Evolutionary conservation across 2,329 filamentous ascomycete species (phyloP), one percentile per base, ranked within the genome.

Genomic region (Sporothrix euskadiensis): DNA sequence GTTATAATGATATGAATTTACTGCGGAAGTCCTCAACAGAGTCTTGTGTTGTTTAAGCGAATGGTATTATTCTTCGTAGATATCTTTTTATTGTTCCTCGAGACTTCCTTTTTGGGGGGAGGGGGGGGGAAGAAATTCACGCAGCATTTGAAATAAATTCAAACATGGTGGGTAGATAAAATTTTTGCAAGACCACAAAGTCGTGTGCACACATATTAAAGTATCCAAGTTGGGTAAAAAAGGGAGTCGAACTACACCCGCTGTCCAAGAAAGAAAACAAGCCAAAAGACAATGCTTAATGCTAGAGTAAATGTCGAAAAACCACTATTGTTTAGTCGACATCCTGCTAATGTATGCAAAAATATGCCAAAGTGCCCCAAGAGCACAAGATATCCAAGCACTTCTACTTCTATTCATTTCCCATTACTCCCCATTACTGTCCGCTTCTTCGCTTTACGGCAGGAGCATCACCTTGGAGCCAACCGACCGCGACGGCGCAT

Each of bases 391-490:
- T 22, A 22, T 30, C 39, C 39, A 44, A 47, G 12, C n/a, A 47
- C 39, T 41, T n/a, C 16, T 22, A 14, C 59, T 7, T 30, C 39
- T 47, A 16, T 16, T 66, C 39, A 14, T 47, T 44, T 47, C 22
- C 22, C 35, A 44, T 26, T 16, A 49, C 44, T 19, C 44, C 14
- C 35, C 35, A 35, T 7, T 52, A n/a, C 12, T 56, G 26, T n/a
- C 26, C 59, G 3, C 26, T 14, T 49, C 12, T 49, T 44, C 1
- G 4, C 30, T 8, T 75, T 12, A 75, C 6, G 73, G 75, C 47
- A 74, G 54, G 12, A 75, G 71, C 63, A 73, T 61, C 49, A 74
- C 74, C 59, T 74, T 74, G 65, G 75, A 74, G 16, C 73, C 73
- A 19, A 59, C 32, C 4, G 72, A 72, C 7, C 14, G 59, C 16